Percentiles rank a stretch among this genome's conserved stretches.
These are phyloP conservation scores for Saccharum spontaneum DNA, from an alignment of 176 grass and related monocot genomes.

Conservation along the genomic window DNA sequence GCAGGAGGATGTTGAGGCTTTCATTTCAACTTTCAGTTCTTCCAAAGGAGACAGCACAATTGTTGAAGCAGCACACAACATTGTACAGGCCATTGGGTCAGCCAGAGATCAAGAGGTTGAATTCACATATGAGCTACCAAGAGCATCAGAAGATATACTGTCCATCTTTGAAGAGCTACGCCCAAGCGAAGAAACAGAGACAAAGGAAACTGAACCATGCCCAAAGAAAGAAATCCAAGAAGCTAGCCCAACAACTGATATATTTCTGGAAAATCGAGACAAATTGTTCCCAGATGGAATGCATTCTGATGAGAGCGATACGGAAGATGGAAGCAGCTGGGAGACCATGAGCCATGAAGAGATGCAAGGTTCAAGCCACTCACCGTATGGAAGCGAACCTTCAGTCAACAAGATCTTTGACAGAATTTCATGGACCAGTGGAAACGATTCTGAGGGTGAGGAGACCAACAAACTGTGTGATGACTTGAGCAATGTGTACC, in stretches of 20 bases:
- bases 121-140: slow-evolving; percentile 69
- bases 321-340: slow-evolving; percentile 73
- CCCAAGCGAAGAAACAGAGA: slow-evolving; percentile 23
- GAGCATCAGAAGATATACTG: slow-evolving; percentile 71
- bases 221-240: slow-evolving; percentile 50
- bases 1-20: slow-evolving; percentile 50
- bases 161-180: slow-evolving; percentile 76
- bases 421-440: slow-evolving; percentile 46
- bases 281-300: slow-evolving; percentile 51
- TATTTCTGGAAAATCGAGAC: slow-evolving; percentile 56
- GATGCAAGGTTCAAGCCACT: slow-evolving; percentile 60
- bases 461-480: slow-evolving; percentile 2
- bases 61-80: slow-evolving; percentile 46
- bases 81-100: slow-evolving; percentile 43
- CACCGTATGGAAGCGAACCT: slow-evolving; percentile 60
- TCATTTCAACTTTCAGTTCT: slow-evolving; percentile 36
- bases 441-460: slow-evolving; percentile 34
- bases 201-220: slow-evolving; percentile 44
- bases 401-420: slow-evolving; percentile 59
- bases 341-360: slow-evolving; percentile 77
- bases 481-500: slow-evolving; percentile 31
- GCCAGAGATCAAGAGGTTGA: slow-evolving; percentile 48
- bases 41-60: slow-evolving; percentile 40
- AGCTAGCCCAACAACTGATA: slow-evolving; percentile 39
- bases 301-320: slow-evolving; percentile 49